These are phyloP conservation scores for Alternaria conjuncta DNA, from an alignment of 2,329 filamentous ascomycete genomes.

Conservation along the genomic window DNA sequence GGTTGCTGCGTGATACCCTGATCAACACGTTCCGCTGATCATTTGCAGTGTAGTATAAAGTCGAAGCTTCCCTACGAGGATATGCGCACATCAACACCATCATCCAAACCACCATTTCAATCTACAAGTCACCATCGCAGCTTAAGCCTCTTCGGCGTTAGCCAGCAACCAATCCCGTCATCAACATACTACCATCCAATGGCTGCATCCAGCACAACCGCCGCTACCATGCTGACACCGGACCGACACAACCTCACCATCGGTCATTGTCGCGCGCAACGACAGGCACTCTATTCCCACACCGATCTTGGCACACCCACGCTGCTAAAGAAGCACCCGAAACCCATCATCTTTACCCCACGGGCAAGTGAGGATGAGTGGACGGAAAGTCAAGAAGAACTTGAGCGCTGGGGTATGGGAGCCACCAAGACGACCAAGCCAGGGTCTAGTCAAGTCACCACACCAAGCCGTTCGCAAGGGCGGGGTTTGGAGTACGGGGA, in stretches of 20 bases:
- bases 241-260: constrained; percentile 13
- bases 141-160: not conserved
- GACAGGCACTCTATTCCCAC: constrained; percentile 11
- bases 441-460: not conserved
- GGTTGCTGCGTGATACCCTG: not conserved
- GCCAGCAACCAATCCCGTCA: not conserved
- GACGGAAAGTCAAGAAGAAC: constrained; percentile 10
- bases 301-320: not conserved
- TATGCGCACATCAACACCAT: not conserved
- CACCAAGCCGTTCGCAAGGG: not conserved
- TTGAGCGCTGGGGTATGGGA: constrained; percentile 15
- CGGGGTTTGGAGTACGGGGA: not conserved
- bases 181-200: not conserved
- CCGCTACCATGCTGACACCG: not conserved
- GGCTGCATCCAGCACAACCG: not conserved
- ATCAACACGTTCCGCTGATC: not conserved
- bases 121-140: not conserved
- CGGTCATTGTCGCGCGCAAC: constrained; percentile 17
- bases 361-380: constrained; percentile 5
- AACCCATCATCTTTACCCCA: not conserved
- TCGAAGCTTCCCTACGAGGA: not conserved
- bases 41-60: not conserved
- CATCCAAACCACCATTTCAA: not conserved
- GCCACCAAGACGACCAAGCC: not conserved
- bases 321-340: not conserved